Evolutionary conservation across 2,329 filamentous ascomycete genomes (phyloP).

Genomic region (Cladosporium sp.): DNA sequence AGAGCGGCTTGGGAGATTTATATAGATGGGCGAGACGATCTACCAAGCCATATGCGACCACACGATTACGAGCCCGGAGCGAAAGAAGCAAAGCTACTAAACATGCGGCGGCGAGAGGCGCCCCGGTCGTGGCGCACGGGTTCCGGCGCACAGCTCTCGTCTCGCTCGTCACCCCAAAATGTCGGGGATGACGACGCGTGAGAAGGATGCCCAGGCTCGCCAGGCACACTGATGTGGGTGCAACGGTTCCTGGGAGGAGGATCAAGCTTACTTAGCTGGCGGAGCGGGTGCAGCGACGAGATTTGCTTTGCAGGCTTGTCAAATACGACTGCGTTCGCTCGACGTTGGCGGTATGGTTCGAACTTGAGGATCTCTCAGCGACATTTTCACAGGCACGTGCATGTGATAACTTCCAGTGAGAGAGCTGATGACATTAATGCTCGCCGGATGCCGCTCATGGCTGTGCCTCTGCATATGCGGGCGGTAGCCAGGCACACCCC

Average conservation of each 20-base stretch:
- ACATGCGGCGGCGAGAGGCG: too few relatives aligned
- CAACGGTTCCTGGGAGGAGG: neutral
- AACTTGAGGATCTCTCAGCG: too few relatives aligned
- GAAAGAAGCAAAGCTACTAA: too few relatives aligned
- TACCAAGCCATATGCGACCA: too few relatives aligned
- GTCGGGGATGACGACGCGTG: neutral
- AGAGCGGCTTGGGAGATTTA: neutral
- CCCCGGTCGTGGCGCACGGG: neutral
- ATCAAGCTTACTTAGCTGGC: neutral
- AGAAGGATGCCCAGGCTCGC: neutral
- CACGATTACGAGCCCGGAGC: too few relatives aligned
- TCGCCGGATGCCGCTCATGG: neutral
- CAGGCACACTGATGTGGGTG: neutral
- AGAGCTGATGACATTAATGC: neutral
- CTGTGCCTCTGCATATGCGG: neutral
- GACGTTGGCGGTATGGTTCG: too few relatives aligned
- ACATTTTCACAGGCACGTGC: neutral
- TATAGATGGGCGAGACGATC: neutral
- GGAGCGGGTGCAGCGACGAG: neutral
- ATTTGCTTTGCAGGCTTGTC: constrained; percentile 9
- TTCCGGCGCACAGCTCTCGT: neutral
- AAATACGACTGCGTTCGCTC: neutral
- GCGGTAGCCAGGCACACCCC: constrained; percentile 1
- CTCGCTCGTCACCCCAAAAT: neutral
- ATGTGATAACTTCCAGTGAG: neutral